Evolutionary conservation across 345 rosid species (phyloP).

Genomic region (Streptanthus diversifolius): DNA sequence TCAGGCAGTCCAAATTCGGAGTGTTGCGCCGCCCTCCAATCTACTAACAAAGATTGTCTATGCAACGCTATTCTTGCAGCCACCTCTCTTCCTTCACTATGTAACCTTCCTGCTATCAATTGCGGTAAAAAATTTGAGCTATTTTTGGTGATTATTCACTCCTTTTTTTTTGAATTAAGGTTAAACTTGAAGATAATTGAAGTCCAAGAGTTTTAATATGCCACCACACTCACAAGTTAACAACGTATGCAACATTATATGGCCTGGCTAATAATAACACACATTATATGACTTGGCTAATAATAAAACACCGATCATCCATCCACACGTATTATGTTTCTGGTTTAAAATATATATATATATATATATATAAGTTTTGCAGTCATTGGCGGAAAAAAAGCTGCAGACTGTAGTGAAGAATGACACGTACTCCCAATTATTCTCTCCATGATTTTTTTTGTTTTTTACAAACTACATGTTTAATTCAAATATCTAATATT

Average conservation of each 20-base stretch:
- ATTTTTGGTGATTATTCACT: background rate
- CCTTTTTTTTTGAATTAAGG: background rate
- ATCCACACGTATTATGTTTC: background rate
- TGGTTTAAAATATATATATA: background rate
- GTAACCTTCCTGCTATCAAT: constrained; percentile 53
- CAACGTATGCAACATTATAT: background rate
- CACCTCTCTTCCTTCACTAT: constrained; percentile 56
- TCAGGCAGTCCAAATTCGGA: constrained; percentile 36
- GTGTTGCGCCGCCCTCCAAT: constrained; percentile 55
- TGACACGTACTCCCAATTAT: constrained; percentile 34
- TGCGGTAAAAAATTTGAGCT: constrained; percentile 32
- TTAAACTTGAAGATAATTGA: background rate
- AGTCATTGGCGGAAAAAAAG: constrained; percentile 9
- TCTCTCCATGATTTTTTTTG: background rate
- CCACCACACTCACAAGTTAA: background rate
- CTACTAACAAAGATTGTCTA: constrained; percentile 58
- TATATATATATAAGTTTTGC: background rate
- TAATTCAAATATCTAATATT: background rate
- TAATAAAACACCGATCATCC: background rate
- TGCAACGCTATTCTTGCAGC: constrained; percentile 70
- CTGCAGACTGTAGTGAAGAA: constrained; percentile 23
- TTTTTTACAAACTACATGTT: too few species aligned
- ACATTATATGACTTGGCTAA: background rate
- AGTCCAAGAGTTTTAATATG: background rate
- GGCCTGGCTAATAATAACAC: background rate